Evolutionary conservation across 129 eudicot genomes (phyloP).

Genomic region (Lactuca sativa): DNA sequence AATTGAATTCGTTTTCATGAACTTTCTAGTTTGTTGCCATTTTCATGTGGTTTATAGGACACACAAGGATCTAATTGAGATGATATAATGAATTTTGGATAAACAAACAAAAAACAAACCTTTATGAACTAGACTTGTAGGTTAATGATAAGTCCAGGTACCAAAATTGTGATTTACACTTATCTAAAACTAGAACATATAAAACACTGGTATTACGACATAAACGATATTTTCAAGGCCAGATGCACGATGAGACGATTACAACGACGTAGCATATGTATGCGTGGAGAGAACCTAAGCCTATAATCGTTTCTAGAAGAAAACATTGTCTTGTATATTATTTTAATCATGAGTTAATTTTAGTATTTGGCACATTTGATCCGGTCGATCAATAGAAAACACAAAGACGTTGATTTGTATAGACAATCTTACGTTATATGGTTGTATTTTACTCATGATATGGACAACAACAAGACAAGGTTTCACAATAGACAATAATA

Average conservation of each 20-base stretch:
- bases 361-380: not conserved
- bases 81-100: not conserved
- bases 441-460: not conserved
- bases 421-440: not conserved
- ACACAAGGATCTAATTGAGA: not conserved
- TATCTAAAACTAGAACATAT: not conserved
- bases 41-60: not conserved
- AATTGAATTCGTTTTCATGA: not conserved
- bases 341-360: no score
- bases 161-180: not conserved
- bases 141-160: not conserved
- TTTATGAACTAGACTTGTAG: not conserved
- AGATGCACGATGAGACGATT: not conserved
- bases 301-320: not conserved
- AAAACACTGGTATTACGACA: not conserved
- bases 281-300: slow-evolving; percentile 8
- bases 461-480: not conserved
- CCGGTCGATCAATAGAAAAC: not conserved
- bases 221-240: not conserved
- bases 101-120: not conserved
- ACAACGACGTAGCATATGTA: not conserved
- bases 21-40: not conserved
- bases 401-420: not conserved
- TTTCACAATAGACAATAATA: not conserved
- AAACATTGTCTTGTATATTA: not conserved